phyloP scores from a whole-genome alignment of 2,329 filamentous ascomycete genomes.

The Colletotrichum gloeosporioides region DNA sequence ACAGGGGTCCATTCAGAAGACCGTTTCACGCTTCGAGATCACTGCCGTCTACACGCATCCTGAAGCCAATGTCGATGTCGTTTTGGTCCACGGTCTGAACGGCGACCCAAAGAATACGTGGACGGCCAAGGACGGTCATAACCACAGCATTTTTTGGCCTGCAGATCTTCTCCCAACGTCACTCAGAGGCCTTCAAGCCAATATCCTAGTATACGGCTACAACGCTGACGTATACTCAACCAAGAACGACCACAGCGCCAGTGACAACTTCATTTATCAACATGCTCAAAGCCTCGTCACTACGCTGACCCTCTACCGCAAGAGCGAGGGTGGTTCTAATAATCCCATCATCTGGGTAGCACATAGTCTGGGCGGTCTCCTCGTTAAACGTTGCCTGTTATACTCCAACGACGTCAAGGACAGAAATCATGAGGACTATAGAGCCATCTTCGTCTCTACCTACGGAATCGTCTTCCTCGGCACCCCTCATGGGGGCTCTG shows the following conservation, averaged over 20 bases:
- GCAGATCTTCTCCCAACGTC: slow-evolving; percentile 68
- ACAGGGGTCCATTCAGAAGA: slow-evolving; percentile 41
- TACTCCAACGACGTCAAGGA: slow-evolving; percentile 68
- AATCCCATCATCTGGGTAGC: slow-evolving; percentile 79
- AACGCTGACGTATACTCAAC: slow-evolving; percentile 68
- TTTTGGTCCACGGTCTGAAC: slow-evolving; percentile 50
- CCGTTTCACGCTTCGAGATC: slow-evolving; percentile 61
- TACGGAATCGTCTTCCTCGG: slow-evolving; percentile 80
- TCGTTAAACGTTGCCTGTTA: slow-evolving; percentile 73
- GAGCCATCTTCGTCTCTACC: slow-evolving; percentile 75
- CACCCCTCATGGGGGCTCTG: slow-evolving; percentile 76
- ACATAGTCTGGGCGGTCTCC: slow-evolving; percentile 75
- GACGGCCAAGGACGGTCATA: slow-evolving; percentile 52
- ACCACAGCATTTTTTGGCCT: slow-evolving; percentile 67
- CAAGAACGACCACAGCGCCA: slow-evolving; percentile 57
- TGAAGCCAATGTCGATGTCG: slow-evolving; percentile 65
- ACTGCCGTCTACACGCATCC: slow-evolving; percentile 65
- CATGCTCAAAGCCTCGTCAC: slow-evolving; percentile 74
- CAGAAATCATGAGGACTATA: slow-evolving; percentile 66
- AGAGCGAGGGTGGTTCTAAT: slow-evolving; percentile 57
- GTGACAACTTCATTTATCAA: slow-evolving; percentile 71
- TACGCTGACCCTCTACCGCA: slow-evolving; percentile 67
- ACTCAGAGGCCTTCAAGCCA: slow-evolving; percentile 61
- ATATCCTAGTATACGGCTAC: slow-evolving; percentile 76
- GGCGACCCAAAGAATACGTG: slow-evolving; percentile 68